Conservation (phyloP, 257 asterid genomes). For the Rehmannia glutinosa region DNA sequence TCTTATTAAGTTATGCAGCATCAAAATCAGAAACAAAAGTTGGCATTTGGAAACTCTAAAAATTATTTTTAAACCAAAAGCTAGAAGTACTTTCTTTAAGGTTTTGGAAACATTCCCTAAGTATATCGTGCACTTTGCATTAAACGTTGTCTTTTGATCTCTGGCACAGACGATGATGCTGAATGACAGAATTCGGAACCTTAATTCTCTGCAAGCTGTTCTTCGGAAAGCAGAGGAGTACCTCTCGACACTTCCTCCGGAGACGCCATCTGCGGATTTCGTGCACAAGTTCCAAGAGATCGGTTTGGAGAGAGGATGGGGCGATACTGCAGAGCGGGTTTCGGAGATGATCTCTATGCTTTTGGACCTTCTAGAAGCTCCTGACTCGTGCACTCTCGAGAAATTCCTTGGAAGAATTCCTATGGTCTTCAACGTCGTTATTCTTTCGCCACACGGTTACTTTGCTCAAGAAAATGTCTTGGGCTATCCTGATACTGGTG, state of each 20-base stretch:
- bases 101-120: no score
- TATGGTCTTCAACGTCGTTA: conserved; percentile 95
- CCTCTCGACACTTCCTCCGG: conserved; percentile 60
- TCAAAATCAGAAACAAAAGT: no score
- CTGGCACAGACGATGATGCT: conserved; percentile 71
- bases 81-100: no score
- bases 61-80: no score
- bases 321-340: conserved; percentile 68
- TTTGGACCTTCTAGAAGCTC: conserved; percentile 87
- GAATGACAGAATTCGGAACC: conserved; percentile 61
- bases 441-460: conserved; percentile 97
- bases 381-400: conserved; percentile 87
- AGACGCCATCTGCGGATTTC: conserved; percentile 52
- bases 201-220: conserved; percentile 59
- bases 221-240: conserved; percentile 93
- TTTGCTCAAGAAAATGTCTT: conserved; percentile 97
- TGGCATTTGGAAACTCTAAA: no score
- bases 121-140: no score
- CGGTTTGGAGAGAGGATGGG: conserved; percentile 98
- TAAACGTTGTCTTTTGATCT: neutral
- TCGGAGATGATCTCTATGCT: conserved; percentile 86
- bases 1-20: no score
- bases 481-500: conserved; percentile 98
- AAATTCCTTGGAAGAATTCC: conserved; percentile 84
- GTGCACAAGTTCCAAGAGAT: conserved; percentile 81